Conservation (phyloP, 23 red algal genomes). For the Pyropia haitanensis region DNA sequence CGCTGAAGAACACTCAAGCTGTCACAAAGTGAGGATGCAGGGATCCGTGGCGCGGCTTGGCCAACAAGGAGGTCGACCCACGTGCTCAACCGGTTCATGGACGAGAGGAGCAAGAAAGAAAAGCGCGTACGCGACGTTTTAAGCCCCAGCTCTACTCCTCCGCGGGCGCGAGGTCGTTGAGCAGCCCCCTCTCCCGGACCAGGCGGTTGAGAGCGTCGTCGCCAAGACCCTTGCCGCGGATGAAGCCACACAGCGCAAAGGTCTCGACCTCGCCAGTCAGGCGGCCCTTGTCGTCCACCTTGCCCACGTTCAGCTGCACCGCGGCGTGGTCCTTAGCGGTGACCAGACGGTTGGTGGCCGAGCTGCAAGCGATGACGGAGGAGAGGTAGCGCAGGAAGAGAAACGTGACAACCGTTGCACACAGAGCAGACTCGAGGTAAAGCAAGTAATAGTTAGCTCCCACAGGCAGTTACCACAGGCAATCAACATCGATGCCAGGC, state of each 20-base stretch:
- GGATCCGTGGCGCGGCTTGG: too few species aligned
- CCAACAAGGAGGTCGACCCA: too few species aligned
- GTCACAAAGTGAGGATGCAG: too few species aligned
- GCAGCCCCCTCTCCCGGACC: conserved; percentile 53
- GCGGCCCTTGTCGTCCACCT: conserved; percentile 81
- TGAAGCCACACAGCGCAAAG: conserved; percentile 75
- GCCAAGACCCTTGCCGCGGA: conserved; percentile 80
- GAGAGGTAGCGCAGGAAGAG: background rate
- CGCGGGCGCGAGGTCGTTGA: conserved; percentile 14
- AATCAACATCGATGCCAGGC: too few species aligned
- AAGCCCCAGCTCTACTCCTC: too few species aligned
- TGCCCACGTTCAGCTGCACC: conserved; percentile 84
- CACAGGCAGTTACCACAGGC: too few species aligned
- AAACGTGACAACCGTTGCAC: background rate
- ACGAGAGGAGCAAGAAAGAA: too few species aligned
- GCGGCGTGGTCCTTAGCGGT: conserved; percentile 96
- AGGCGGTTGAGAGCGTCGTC: conserved; percentile 79
- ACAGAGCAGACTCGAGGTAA: background rate
- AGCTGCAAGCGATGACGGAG: conserved; percentile 12
- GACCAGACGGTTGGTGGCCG: conserved; percentile 83
- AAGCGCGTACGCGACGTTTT: too few species aligned
- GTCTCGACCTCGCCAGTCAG: conserved; percentile 82
- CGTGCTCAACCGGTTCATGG: too few species aligned
- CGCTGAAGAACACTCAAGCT: too few species aligned
- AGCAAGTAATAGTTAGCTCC: background rate